These are phyloP conservation scores for Juglanconis oblonga DNA, from an alignment of 2,329 filamentous ascomycete genomes.

Conservation along the genomic window DNA sequence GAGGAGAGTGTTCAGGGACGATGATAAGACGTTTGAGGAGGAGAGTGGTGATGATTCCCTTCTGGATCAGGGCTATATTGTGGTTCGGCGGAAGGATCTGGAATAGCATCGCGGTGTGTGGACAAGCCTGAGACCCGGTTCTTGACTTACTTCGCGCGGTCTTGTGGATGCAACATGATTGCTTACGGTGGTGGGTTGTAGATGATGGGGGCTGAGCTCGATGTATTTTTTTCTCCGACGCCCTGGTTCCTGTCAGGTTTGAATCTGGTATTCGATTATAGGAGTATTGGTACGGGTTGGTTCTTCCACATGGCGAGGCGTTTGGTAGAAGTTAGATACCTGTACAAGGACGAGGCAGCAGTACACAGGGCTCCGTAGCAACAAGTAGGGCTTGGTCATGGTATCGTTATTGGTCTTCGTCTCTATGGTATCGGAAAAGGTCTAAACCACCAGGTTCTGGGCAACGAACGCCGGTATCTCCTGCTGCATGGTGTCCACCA, in stretches of 20 bases:
- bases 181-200: background rate
- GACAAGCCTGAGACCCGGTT: no score
- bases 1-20: slow-evolving; percentile 30
- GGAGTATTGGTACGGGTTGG: background rate
- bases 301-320: background rate
- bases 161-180: slow-evolving; percentile 13
- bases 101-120: slow-evolving; percentile 30
- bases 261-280: background rate
- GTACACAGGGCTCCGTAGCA: background rate
- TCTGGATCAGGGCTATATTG: slow-evolving; percentile 51
- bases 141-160: no score
- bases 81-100: slow-evolving; percentile 51
- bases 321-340: background rate
- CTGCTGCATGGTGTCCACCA: slow-evolving; percentile 76
- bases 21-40: slow-evolving; percentile 46
- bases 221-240: background rate
- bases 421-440: background rate
- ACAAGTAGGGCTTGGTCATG: background rate
- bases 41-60: slow-evolving; percentile 45
- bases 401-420: background rate
- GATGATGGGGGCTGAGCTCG: background rate
- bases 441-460: slow-evolving; percentile 12
- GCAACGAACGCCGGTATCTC: slow-evolving; percentile 63
- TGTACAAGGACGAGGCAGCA: background rate
- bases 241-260: background rate